Base-by-base conservation (phyloP, 192 early-diverging fungal species). In the Spinellus fusiger region DNA sequence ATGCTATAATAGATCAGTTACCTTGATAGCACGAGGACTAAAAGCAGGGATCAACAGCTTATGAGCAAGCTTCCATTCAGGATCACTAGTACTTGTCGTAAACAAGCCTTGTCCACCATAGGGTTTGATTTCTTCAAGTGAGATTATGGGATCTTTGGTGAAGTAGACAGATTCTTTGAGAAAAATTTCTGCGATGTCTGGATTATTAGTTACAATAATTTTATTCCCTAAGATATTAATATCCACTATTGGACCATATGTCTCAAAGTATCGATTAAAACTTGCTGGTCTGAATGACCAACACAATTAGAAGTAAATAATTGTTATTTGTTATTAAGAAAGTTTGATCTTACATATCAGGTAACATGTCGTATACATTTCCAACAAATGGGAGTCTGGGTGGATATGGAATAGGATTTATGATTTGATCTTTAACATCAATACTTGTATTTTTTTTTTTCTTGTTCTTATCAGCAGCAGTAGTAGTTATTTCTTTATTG, bases 41-140 rank as follows among this genome's bases (percentile, higher is more conserved):
- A 85, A 85, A 9, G 80, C 78, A 3, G 84, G 84, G 69, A 85
- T 81, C 8, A 85, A 49, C 9, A 85, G 35, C 54, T 78, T 80
- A 60, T 85, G 84, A 9, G 76, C 81, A 6, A 82, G 68, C 28
- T 69, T 54, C 84, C 84, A 85, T 16, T 80, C 72, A 26, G 72
- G 70, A 48, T 78, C 77, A 26, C 69, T 66, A 25, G 71, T 75
- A 27, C 77, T 56, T 2, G 73, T 71, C 1, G 83, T 85, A 32
- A 83, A 78, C 15, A 82, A 49, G 28, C 82, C 79, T 22, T 71
- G 57, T 40, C 80, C 78, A 32, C 54, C 79, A 31, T 83, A 62
- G 0, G 63, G 8, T 33, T 78, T 76, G 6, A 82, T 55, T 51
- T 82, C 83, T 16, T 29, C 28, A 4, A 82, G 56, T 10, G 60